Evolutionary conservation across 306 rosid genomes (phyloP).

Genomic region (Oxytropis ochrocephala): DNA sequence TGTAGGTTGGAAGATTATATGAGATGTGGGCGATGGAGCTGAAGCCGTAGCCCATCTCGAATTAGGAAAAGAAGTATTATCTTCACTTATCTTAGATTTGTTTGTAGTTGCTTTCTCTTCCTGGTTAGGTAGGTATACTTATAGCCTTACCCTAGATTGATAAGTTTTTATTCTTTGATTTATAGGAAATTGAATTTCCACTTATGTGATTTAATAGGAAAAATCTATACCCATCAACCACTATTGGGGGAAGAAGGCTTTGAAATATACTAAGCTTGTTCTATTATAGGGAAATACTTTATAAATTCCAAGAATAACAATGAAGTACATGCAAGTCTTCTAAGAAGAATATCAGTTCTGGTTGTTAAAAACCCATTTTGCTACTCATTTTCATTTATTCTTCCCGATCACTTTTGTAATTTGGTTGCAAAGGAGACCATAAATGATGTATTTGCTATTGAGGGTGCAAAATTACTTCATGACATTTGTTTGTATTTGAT

Average conservation of each 20-base stretch:
- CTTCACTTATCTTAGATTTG: slow-evolving; percentile 45
- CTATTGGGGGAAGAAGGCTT: no score
- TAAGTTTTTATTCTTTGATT: slow-evolving; percentile 6
- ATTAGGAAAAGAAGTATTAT: slow-evolving; percentile 65
- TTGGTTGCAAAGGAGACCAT: slow-evolving; percentile 52
- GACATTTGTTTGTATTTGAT: slow-evolving; percentile 53
- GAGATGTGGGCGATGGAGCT: slow-evolving; percentile 68
- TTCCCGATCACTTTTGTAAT: slow-evolving; percentile 36
- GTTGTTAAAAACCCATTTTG: slow-evolving; percentile 47
- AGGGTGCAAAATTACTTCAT: slow-evolving; percentile 61
- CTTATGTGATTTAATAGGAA: slow-evolving; percentile 44
- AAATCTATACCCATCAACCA: slow-evolving; percentile 50
- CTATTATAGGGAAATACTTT: slow-evolving; percentile 42
- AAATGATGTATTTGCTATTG: slow-evolving; percentile 58
- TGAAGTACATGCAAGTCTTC: slow-evolving; percentile 35
- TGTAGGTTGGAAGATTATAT: slow-evolving; percentile 61
- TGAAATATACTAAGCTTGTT: not conserved
- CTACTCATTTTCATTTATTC: slow-evolving; percentile 19
- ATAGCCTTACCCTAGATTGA: not conserved
- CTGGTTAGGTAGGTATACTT: slow-evolving; percentile 58
- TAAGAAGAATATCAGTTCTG: slow-evolving; percentile 42
- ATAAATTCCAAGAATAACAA: slow-evolving; percentile 41
- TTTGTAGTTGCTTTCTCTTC: slow-evolving; percentile 61
- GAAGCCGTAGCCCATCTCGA: slow-evolving; percentile 61
- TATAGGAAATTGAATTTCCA: not conserved